These are phyloP conservation scores for Helotiales sp. DNA, from an alignment of 2,329 filamentous ascomycete genomes.

Conservation along the genomic window DNA sequence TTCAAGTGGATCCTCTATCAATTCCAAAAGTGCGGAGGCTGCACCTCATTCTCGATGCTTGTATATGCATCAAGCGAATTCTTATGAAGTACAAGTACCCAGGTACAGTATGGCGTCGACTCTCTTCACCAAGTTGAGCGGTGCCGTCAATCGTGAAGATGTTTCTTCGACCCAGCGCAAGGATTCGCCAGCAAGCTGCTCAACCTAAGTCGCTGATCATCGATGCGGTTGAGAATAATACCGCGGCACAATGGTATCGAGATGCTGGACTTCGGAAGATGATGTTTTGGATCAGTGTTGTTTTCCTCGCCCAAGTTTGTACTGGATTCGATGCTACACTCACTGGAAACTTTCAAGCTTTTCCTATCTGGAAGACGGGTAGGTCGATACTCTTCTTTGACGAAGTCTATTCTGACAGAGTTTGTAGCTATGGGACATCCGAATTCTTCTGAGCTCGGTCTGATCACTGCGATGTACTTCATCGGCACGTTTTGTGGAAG, in stretches of 20 bases:
- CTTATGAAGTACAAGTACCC: no score
- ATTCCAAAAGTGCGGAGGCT: no score
- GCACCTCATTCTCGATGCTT: no score
- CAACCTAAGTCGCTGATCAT: no score
- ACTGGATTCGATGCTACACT: constrained; percentile 16
- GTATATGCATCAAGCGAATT: no score
- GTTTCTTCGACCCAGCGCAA: no score
- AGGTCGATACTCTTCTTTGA: background rate
- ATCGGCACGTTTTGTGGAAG: constrained; percentile 16
- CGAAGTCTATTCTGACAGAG: background rate
- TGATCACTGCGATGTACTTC: constrained; percentile 17
- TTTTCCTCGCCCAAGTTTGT: constrained; percentile 17
- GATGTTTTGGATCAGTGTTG: constrained; percentile 8
- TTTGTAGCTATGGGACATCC: constrained; percentile 7
- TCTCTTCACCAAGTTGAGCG: no score
- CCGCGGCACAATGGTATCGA: constrained; percentile 15
- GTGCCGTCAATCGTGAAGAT: no score
- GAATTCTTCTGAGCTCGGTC: constrained; percentile 14
- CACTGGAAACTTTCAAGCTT: constrained; percentile 18
- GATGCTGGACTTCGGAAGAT: constrained; percentile 12
- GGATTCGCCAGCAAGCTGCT: no score
- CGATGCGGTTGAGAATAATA: no score
- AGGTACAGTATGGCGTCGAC: no score
- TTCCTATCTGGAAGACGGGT: constrained; percentile 14
- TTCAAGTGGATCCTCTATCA: no score